Percentiles rank a stretch among this genome's conserved stretches.
These are phyloP conservation scores for Tolypocladium guangdongense DNA, from an alignment of 2,329 filamentous ascomycete species.

Conservation along the genomic window DNA sequence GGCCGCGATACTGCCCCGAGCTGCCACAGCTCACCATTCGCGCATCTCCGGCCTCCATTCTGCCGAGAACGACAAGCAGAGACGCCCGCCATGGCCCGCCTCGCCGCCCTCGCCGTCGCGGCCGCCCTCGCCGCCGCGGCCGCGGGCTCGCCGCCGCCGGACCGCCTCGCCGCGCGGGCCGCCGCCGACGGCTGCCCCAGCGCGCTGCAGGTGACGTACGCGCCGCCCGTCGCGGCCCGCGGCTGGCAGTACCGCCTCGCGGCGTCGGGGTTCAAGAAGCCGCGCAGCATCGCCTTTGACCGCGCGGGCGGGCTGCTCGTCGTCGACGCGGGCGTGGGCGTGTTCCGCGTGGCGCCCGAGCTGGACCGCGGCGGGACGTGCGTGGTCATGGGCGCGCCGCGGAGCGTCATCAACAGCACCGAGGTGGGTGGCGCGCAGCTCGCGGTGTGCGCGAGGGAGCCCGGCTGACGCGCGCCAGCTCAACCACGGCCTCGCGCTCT, in stretches of 20 bases:
- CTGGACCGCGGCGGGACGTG: constrained; percentile 31
- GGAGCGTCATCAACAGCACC: constrained; percentile 22
- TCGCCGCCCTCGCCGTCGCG: not conserved
- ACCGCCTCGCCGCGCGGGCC: not conserved
- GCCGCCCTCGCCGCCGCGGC: not conserved
- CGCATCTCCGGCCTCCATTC: too few relatives aligned
- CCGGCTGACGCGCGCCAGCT: too few relatives aligned
- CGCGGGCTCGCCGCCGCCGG: not conserved
- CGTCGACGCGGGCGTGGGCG: constrained; percentile 29
- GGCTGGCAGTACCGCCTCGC: constrained; percentile 35
- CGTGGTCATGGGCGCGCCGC: constrained; percentile 23
- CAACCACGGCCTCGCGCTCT: constrained; percentile 45
- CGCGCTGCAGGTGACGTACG: constrained; percentile 22
- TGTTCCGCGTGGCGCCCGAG: constrained; percentile 26
- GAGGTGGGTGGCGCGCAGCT: too few relatives aligned
- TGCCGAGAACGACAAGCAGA: too few relatives aligned
- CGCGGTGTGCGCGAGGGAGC: too few relatives aligned
- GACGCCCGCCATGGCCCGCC: not conserved
- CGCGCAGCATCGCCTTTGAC: constrained; percentile 36
- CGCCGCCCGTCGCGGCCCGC: constrained; percentile 24
- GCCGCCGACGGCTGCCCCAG: constrained; percentile 18
- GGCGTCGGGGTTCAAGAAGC: constrained; percentile 27
- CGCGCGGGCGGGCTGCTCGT: constrained; percentile 32
- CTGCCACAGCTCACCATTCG: too few relatives aligned
- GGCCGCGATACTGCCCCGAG: too few relatives aligned